Evolutionary conservation across 345 rosid species (phyloP), one percentile per base, ranked within the genome.

Genomic region (Capsella bursapastoris): DNA sequence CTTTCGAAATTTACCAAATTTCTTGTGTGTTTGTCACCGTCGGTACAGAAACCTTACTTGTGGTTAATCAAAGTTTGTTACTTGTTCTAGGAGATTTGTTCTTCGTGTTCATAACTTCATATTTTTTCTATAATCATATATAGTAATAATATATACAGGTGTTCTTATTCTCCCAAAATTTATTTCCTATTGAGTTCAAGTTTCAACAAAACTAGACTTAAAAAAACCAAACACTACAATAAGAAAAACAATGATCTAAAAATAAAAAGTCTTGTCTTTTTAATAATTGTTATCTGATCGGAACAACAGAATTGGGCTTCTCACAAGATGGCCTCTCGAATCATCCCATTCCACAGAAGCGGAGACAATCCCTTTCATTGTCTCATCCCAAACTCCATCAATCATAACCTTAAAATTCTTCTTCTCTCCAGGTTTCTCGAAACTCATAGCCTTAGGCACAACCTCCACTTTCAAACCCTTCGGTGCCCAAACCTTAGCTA

Each of bases 261-360:
- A 49, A 27, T 18, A 18, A 16, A 65, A 31, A 2, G 8, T 4
- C 10, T 37, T 3, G 4, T 66, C 3, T 5, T n/a, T 4, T 13
- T 45, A 70, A 32, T 45, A 57, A 45, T 57, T 1, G n/a, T 34
- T 44, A 8, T n/a, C 48, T 2, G 73, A 68, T 9, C 56, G 61
- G 44, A 65, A 86, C 10, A 90, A 60, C 2, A 90, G 64, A 70
- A 92, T 85, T 0, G 90, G 90, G 41, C 84, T 88, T 72, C 59
- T 84, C 3, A 92, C 91, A 48, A 67, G 65, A 38, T 87, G 91
- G 0, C 81, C 81, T 60, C 73, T 76, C 0, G 83, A 70, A 79
- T 92, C 92, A 28, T 57, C 84, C 94, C 98, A 90, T 61, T 79
- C 83, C 0, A 92, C 81, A 2, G 78, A 71, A 37, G 83, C 96